Evolutionary conservation across 148 eudicot species (phyloP), one percentile per base, ranked within the genome.

Genomic region (Pouteria glomerata): DNA sequence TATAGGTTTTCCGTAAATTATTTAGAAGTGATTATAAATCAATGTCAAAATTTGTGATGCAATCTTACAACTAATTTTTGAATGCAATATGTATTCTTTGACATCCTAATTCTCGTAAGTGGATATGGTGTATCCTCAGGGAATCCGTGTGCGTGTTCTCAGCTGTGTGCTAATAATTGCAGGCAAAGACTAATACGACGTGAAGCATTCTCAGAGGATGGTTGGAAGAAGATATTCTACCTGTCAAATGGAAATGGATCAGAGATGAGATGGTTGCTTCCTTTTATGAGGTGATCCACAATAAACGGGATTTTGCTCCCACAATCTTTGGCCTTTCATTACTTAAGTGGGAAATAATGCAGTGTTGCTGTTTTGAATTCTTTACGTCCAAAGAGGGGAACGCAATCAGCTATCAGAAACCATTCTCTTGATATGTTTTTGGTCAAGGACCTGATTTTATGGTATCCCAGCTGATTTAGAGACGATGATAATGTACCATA

Each of bases 181-280:
- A 96, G 99, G 88, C 99, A 96, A 85, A 85, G 94, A 76, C 90
- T 96, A 19, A 81, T 90, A 69, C 85, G 84, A 0, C 89, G 91
- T 30, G 99, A 92, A 66, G 91, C 84, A 70, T 96, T 96, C 84
- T 80, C 99, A 2, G 99, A 96, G 45, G 96, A 89, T 66, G 86
- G 82, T 68, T 92, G 99, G 99, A 92, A 87, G 85, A 96, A 92
- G 82, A 84, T 92, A 66, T 96, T 85, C 80, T 89, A 72, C 78
- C 82, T 96, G 72, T 74, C 99, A 53, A 85, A 96, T 70, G 99
- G 99, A 61, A 96, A 92, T 71, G 99, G 99, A 71, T 37, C 90
- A 65, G 99, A 96, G 82, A 92, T 96, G 96, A 92, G 99, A 70
- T 84, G 84, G 86, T 74, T 96, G 29, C 77, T 88, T 70, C 99